phyloP scores from a whole-genome alignment of 2,329 filamentous ascomycete species.

The Alternaria brassicae region DNA sequence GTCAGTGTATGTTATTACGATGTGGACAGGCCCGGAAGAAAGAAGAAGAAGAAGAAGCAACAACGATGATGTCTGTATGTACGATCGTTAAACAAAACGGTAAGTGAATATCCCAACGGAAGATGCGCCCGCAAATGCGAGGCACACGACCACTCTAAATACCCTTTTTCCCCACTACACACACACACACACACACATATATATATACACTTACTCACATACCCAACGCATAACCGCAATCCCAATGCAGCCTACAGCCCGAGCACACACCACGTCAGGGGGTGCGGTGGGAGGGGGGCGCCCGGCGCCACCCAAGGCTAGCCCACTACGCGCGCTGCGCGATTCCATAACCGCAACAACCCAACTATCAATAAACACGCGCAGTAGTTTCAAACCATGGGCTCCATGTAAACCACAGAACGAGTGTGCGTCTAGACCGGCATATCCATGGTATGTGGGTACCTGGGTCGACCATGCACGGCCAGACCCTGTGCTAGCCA shows the following conservation, averaged over 20 bases:
- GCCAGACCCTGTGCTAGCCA: conserved; percentile 6
- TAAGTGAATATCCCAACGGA: conserved; percentile 1
- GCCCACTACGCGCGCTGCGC: background rate
- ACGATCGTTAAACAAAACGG: conserved; percentile 1
- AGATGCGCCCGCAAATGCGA: background rate
- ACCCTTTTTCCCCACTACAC: conserved; percentile 1
- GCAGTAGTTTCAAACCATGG: conserved; percentile 17
- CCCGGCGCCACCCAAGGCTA: conserved; percentile 1
- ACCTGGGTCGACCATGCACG: conserved; percentile 2
- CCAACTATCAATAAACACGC: conserved; percentile 16
- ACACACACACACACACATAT: background rate
- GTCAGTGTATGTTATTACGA: background rate
- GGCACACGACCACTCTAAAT: conserved; percentile 3
- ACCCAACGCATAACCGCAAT: conserved; percentile 1
- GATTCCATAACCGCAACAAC: background rate
- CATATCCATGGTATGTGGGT: conserved; percentile 4
- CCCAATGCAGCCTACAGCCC: conserved; percentile 2
- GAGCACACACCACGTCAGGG: conserved; percentile 3
- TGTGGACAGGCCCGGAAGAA: background rate
- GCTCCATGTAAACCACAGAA: conserved; percentile 9
- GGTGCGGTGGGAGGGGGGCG: too few species aligned
- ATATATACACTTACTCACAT: background rate
- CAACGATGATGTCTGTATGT: background rate
- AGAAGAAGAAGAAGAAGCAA: background rate
- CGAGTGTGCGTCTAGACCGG: conserved; percentile 9